Evolutionary conservation across 176 grass and related monocot species (phyloP), one percentile per base, ranked within the genome.

Genomic region (Thalia dealbata): DNA sequence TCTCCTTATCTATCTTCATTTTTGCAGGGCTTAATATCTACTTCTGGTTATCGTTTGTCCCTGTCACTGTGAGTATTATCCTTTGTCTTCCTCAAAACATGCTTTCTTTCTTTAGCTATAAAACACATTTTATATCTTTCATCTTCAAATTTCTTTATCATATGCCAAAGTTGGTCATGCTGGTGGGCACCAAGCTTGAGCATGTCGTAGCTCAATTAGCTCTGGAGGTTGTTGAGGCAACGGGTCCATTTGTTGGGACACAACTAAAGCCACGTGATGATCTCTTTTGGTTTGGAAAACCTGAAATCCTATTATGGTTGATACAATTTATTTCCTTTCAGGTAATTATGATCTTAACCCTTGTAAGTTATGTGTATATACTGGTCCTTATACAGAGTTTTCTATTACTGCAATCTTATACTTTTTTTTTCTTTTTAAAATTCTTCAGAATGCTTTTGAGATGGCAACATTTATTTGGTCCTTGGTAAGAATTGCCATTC

Each of bases 251-350:
- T 71, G 70, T 92, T 27, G 89, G 89, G 22, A 88, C 89, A 67
- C 87, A 92, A 67, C 88, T 97, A 55, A 97, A 91, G 82, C 87
- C 91, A 70, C 87, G 89, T 0, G 93, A 97, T 84, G 89, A 91
- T 80, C 83, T 97, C n/a, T 92, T 92, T 82, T 92, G 85, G 89
- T 97, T 97, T 92, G 87, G 89, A 76, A 97, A 91, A 46, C 93
- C 93, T 55, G 78, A 84, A 74, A 73, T 97, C 14, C 76, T 97
- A 35, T 88, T 86, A 85, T 91, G 90, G 95, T 81, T 97, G 73
- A 97, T 97, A 88, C 90, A 97, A 73, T 92, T 97, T 84, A 97
- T 97, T 67, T 97, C 95, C 3, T 97, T 97, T 82, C 95, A 97
- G 95, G 95, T 90, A 41, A 88, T 45, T 3, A 41, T 43, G 42